Evolutionary conservation across 352 stramenopile species (phyloP).

Genomic region (Phytophthora lateralis): DNA sequence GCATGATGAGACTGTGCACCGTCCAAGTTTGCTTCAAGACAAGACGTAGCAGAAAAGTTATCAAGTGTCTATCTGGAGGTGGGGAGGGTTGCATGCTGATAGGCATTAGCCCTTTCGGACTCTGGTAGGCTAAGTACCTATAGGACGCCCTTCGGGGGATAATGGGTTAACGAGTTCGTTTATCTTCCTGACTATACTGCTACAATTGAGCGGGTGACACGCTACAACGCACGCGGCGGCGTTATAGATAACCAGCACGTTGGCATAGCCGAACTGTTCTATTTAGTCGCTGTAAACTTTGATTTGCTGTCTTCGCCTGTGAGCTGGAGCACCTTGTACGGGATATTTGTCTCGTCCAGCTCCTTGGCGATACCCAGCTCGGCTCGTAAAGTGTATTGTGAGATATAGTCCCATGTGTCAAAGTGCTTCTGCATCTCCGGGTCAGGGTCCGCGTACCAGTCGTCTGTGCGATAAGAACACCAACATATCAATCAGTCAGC

Average conservation of each 20-base stretch:
- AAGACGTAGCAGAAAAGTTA: no score
- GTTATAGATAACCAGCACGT: constrained; percentile 26
- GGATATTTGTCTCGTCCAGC: constrained; percentile 86
- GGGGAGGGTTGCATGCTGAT: no score
- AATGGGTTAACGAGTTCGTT: constrained; percentile 4
- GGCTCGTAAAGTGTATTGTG: constrained; percentile 76
- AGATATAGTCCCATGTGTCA: constrained; percentile 89
- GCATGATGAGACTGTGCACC: no score
- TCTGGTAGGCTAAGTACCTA: no score
- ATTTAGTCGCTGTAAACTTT: constrained; percentile 36
- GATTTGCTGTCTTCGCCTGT: constrained; percentile 70
- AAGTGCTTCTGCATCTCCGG: constrained; percentile 87
- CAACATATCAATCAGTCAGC: constrained; percentile 9
- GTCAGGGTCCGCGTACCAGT: constrained; percentile 79
- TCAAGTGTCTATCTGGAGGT: no score
- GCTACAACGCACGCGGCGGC: constrained; percentile 19
- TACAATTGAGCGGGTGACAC: constrained; percentile 22
- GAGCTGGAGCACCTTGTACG: constrained; percentile 84
- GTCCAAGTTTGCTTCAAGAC: no score
- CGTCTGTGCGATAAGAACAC: constrained; percentile 39
- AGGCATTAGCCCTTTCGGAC: no score
- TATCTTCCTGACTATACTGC: constrained; percentile 29
- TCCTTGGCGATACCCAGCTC: constrained; percentile 85
- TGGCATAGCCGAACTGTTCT: constrained; percentile 19
- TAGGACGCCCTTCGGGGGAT: no score